phyloP scores from a whole-genome alignment of 148 eudicot genomes.

The Salicornia ramosissima region DNA sequence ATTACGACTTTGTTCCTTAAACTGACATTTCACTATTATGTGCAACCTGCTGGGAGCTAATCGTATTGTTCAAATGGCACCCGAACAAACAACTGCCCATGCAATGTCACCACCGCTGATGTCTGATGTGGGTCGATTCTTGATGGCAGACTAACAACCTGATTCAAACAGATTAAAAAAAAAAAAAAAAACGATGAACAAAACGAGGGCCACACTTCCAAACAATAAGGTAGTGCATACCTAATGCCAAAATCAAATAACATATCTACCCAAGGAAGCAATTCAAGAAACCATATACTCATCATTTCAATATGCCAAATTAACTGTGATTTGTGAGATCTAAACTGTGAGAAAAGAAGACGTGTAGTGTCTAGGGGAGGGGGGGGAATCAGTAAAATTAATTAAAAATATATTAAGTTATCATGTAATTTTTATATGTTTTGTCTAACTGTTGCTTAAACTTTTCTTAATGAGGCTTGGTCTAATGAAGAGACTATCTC shows the following conservation, averaged over 20 bases:
- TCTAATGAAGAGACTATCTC: too few relatives aligned
- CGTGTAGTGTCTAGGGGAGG: too few relatives aligned
- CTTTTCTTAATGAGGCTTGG: too few relatives aligned
- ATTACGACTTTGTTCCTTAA: not conserved
- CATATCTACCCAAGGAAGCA: not conserved
- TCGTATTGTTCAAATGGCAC: slow-evolving; percentile 52
- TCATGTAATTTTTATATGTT: too few relatives aligned
- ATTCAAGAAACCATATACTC: too few relatives aligned
- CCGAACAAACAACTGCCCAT: slow-evolving; percentile 86
- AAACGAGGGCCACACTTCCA: not conserved
- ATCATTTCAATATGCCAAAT: too few relatives aligned
- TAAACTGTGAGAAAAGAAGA: too few relatives aligned
- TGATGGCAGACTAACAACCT: slow-evolving; percentile 94
- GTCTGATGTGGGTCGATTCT: slow-evolving; percentile 97
- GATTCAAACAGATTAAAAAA: slow-evolving; percentile 55
- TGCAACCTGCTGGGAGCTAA: slow-evolving; percentile 13
- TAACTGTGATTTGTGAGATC: too few relatives aligned
- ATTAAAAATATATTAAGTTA: too few relatives aligned
- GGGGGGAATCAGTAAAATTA: too few relatives aligned
- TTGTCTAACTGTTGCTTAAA: too few relatives aligned
- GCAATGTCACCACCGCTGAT: slow-evolving; percentile 92
- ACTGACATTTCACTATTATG: not conserved
- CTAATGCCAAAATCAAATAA: not conserved
- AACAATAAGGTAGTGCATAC: not conserved
- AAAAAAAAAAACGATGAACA: not conserved